Base-by-base conservation (phyloP, 192 early-diverging fungal genomes). In the Backusella tarrabulga region DNA sequence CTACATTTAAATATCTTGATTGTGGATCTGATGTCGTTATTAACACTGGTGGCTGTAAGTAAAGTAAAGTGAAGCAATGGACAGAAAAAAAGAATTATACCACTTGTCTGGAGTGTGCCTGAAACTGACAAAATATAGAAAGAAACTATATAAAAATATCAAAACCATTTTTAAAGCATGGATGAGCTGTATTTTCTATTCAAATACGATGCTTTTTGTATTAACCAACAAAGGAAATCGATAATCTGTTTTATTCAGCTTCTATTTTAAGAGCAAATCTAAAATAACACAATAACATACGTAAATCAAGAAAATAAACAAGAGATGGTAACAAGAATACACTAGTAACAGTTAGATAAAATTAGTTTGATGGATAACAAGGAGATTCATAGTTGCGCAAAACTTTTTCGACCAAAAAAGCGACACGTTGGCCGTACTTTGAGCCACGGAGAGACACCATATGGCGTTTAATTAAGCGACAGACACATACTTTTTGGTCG, bases 381-480 rank as follows among this genome's bases (percentile, higher is more conserved):
- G 74, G 70, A 11, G 50, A 19, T 15, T 80, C 73, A 35, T 50
- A 60, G 26, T 66, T 66, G 71, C 70, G 52, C 21, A 80, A 72
- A 4, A 67, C 42, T 29, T 80, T 80, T 42, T 80, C 79, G n/a
- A 80, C 74, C 26, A 80, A 29, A 72, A 80, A 80, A 34, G 79
- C 79, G 32, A 87, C 86, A 35, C 85, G 85, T 68, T 94, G 93
- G 14, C 93, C 93, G 73, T 93, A 92, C 75, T 94, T 94, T 42
- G 88, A 89, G 38, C 90, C 90, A 54, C 91, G 81, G 23, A 94
- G 82, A 17, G 85, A 86, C 9, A 88, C 84, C 78, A 94, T 86
- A 72, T 94, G 93, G 11, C 91, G 88, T 35, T 88, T 86, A 52
- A 94, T 89, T 21, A 92, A 76, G 0, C 86, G 85, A 32, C 88